phyloP scores from a whole-genome alignment of 495 filamentous ascomycete species.

The Astrocystis sublimbata region DNA sequence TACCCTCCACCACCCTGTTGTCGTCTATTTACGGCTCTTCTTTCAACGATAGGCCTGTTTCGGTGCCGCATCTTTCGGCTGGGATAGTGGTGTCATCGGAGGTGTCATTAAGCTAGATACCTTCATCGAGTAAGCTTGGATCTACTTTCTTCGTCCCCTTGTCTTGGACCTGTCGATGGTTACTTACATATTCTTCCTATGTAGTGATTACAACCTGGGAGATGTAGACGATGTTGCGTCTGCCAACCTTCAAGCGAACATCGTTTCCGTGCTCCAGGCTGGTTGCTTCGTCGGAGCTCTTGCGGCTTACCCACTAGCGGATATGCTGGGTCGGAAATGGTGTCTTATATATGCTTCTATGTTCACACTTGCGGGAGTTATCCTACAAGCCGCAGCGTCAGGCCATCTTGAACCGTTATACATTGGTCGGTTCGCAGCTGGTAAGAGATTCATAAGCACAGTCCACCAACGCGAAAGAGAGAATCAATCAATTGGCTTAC shows the following conservation, averaged over 20 bases:
- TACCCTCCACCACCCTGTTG: not conserved
- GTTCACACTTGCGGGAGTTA: conserved; percentile 42
- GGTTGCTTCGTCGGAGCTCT: conserved; percentile 69
- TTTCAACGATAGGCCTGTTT: conserved; percentile 65
- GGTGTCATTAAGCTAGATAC: conserved; percentile 58
- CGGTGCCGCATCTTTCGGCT: conserved; percentile 73
- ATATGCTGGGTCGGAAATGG: conserved; percentile 56
- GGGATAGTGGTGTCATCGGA: conserved; percentile 66
- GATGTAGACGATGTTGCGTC: conserved; percentile 27
- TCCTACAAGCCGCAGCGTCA: conserved; percentile 42
- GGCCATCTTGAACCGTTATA: conserved; percentile 59
- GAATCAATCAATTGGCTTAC: not conserved
- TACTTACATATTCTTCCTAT: conserved; percentile 30
- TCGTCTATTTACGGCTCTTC: conserved; percentile 14
- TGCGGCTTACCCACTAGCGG: conserved; percentile 50
- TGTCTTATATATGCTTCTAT: conserved; percentile 40
- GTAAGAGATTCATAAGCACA: conserved; percentile 42
- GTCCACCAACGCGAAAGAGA: no score
- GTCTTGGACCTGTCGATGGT: conserved; percentile 38
- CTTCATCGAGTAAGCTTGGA: conserved; percentile 32
- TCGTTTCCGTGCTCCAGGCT: conserved; percentile 67
- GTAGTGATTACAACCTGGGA: conserved; percentile 39
- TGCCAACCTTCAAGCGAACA: conserved; percentile 44
- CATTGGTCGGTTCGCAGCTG: conserved; percentile 65
- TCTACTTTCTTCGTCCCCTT: conserved; percentile 29